Percentiles rank a stretch among this genome's conserved stretches.
These are phyloP conservation scores for Udeniomyces megalosporus DNA, from an alignment of 768 basidiomycete genomes.

Conservation along the genomic window DNA sequence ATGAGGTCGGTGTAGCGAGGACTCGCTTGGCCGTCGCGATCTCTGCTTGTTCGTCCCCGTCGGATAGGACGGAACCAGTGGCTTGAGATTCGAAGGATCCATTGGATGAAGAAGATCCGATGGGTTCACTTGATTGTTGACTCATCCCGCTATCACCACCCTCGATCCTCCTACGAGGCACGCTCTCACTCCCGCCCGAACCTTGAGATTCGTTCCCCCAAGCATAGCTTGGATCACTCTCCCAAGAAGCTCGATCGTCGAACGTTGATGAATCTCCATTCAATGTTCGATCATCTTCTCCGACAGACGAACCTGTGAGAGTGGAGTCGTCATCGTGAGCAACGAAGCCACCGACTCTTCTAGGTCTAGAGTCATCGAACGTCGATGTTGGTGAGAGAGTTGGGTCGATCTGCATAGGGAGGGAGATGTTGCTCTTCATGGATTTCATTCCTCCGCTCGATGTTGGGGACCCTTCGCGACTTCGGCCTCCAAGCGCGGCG, in stretches of 20 bases:
- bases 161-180: not conserved
- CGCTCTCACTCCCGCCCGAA: not conserved
- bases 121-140: not conserved
- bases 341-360: not conserved
- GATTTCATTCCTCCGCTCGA: not conserved
- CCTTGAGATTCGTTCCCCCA: conserved; percentile 12
- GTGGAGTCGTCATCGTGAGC: conserved; percentile 9
- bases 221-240: conserved; percentile 22
- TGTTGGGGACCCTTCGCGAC: not conserved
- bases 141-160: too few species aligned
- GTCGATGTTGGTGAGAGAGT: conserved; percentile 1
- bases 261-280: conserved; percentile 16
- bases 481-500: not conserved
- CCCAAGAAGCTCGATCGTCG: conserved; percentile 22
- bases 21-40: not conserved
- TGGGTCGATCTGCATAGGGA: conserved; percentile 8
- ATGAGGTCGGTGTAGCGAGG: not conserved
- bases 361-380: conserved; percentile 3
- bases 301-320: conserved; percentile 8
- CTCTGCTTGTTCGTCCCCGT: not conserved
- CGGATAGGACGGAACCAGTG: not conserved
- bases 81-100: not conserved
- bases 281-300: conserved; percentile 1
- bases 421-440: conserved; percentile 4
- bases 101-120: not conserved